Base-by-base conservation (phyloP, 2,329 filamentous ascomycete genomes). In the Colletotrichum ledebouriae region DNA sequence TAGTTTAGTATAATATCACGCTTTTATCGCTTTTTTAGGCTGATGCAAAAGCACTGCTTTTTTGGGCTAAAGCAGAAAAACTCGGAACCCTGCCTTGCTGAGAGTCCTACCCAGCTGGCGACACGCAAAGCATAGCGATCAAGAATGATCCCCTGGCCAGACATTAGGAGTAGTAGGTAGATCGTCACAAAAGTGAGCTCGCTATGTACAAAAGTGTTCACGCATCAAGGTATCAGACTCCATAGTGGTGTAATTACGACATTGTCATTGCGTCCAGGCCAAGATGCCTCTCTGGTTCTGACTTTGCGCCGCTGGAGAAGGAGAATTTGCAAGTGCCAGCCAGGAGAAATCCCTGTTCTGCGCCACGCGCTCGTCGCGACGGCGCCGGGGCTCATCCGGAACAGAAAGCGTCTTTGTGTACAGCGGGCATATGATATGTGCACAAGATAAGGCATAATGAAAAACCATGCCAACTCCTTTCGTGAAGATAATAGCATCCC, bases 381-480 rank as follows among this genome's bases (percentile, higher is more conserved):
- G 44, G 17, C 33, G 15, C 33, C 44, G 17, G 22, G 13, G 25
- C 29, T 9, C 29, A 46, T 55, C 34, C 34, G 34, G 20, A 34
- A 11, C 33, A 44, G 49, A 34, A 46, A 6, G 37, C 39, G 37
- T 34, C 25, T 7, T 29, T 65, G 41, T 69, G 42, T 69, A 60
- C 61, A 65, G 25, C 15, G 20, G 49, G 47, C 44, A 37, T 34
- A 33, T 29, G 50, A n/a, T 66, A 60, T 67, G 44, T 66, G 60
- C 62, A 41, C 20, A n/a, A 66, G 34, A 46, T 60, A 39, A 44
- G 17, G 42, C 46, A 22, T 49, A 50, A 39, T 37, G 33, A 29
- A 33, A 15, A 44, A 37, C 62, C 55, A 42, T 41, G 34, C 33
- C 34, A 59, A 66, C 66, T 66, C 62, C 56, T 25, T 33, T 33